phyloP scores from a whole-genome alignment of 495 filamentous ascomycete species.

The Penicillium canariense region DNA sequence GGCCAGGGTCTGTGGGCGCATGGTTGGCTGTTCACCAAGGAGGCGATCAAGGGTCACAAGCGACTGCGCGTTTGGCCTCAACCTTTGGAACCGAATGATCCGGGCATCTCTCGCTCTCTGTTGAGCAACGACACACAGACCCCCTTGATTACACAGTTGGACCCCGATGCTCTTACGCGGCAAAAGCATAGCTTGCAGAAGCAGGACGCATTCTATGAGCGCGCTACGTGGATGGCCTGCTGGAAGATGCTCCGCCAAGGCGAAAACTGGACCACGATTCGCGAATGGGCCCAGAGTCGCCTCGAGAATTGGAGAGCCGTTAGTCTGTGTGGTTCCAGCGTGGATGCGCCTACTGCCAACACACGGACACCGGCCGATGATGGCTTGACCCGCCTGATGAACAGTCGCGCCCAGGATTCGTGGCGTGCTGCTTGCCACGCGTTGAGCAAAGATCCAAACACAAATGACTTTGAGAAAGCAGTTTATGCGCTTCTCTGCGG shows the following conservation, averaged over 20 bases:
- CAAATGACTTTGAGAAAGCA: conserved; percentile 76
- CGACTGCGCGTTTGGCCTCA: conserved; percentile 64
- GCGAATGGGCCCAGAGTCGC: conserved; percentile 75
- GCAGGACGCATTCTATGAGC: conserved; percentile 81
- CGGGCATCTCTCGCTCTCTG: conserved; percentile 54
- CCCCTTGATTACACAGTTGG: conserved; percentile 80
- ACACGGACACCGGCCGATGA: conserved; percentile 41
- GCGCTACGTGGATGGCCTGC: conserved; percentile 81
- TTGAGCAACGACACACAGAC: conserved; percentile 57
- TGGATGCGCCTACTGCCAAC: conserved; percentile 30
- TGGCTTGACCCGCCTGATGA: conserved; percentile 48
- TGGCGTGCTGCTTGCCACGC: conserved; percentile 85
- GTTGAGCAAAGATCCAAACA: conserved; percentile 63
- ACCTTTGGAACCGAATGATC: conserved; percentile 57
- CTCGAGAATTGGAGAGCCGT: conserved; percentile 83
- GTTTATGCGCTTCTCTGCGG: conserved; percentile 88
- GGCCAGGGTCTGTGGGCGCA: conserved; percentile 68
- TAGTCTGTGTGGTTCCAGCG: conserved; percentile 43
- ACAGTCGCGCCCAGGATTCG: conserved; percentile 46
- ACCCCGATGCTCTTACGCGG: conserved; percentile 83
- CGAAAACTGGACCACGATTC: conserved; percentile 64
- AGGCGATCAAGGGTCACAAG: conserved; percentile 86
- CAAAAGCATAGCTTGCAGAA: conserved; percentile 70
- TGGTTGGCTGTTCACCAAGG: conserved; percentile 89
- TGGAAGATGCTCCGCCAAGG: conserved; percentile 87